Base-by-base conservation (phyloP, 1,139 yeast species). In the Wickerhamiella pararugosa region DNA sequence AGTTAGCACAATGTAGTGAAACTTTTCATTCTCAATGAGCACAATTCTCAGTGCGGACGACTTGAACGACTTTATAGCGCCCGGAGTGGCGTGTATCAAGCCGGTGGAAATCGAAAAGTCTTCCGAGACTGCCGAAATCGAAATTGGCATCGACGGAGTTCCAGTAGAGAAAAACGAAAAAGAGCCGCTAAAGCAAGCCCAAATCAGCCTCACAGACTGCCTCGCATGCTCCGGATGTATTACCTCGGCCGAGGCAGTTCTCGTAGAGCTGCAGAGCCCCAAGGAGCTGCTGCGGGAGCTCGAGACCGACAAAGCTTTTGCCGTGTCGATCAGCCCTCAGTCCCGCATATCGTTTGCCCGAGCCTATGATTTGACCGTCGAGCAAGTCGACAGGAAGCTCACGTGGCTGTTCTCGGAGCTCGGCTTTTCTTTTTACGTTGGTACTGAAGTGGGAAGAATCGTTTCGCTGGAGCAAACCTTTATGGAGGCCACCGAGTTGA, bases 161-260 rank as follows among this genome's bases (percentile, higher is more conserved):
- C 81, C 86, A 9, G 58, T 77, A 5, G 93, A 83, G 53, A 66
- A 69, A 38, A 82, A 79, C 48, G 79, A 77, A 21, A 63, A 67
- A 10, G 66, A 66, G 36, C 60, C 65, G 34, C 66, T 86, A 6
- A 71, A 79, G 32, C 79, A 87, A 38, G 98, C 96, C 0, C 90
- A 82, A 52, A 90, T 90, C 41, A 80, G 93, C 2, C 63, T 90
- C 37, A 77, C 87, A 7, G 99, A 90, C 64, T 90, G 99, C 61
- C 66, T 90, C 42, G 98, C 98, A 0, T 90, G 99, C 56, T 78
- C 94, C 3, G 99, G 99, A 1, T 90, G 99, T 60, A 86, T 90
- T 47, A 90, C 98, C 0, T 82, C 94, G 7, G 94, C 96, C 9
- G 99, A 90, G 57, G 94, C 87, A 51, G 87, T 90, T 21, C 64